Percentiles rank a stretch among this genome's conserved stretches.
These are phyloP conservation scores for Phytophthora agathidicida DNA, from an alignment of 352 stramenopile genomes.

Conservation along the genomic window DNA sequence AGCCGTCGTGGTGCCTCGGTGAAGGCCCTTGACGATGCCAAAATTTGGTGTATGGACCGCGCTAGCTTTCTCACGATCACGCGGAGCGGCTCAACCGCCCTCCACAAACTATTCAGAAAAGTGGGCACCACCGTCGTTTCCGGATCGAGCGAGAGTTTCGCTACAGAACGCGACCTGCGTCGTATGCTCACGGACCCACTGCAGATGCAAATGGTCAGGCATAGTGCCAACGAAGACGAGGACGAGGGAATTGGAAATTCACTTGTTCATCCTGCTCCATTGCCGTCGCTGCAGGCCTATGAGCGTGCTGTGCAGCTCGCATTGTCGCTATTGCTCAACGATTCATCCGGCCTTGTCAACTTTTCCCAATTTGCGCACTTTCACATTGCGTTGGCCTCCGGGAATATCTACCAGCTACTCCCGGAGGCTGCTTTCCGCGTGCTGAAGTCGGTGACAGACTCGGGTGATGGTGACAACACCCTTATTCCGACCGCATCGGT, in stretches of 20 bases:
- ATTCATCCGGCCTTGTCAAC: slow-evolving; percentile 77
- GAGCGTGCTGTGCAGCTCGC: slow-evolving; percentile 66
- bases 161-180: slow-evolving; percentile 58
- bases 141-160: slow-evolving; percentile 57
- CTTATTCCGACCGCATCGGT: slow-evolving; percentile 1
- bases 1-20: slow-evolving; percentile 94
- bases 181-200: slow-evolving; percentile 60
- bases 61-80: slow-evolving; percentile 88
- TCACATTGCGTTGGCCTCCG: slow-evolving; percentile 76
- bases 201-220: slow-evolving; percentile 36
- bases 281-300: slow-evolving; percentile 40
- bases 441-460: slow-evolving; percentile 52
- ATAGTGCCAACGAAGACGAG: slow-evolving; percentile 34
- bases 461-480: slow-evolving; percentile 18
- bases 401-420: slow-evolving; percentile 75
- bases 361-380: slow-evolving; percentile 92
- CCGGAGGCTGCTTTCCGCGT: slow-evolving; percentile 82
- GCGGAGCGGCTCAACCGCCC: slow-evolving; percentile 72
- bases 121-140: slow-evolving; percentile 50
- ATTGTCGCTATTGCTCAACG: slow-evolving; percentile 72
- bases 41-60: slow-evolving; percentile 94
- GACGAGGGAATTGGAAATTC: not conserved
- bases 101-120: slow-evolving; percentile 80
- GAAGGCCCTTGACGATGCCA: slow-evolving; percentile 81
- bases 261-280: slow-evolving; percentile 1